Evolutionary conservation across 148 eudicot genomes (phyloP), one percentile per base, ranked within the genome.

Genomic region (Vaccinium myrtillus): DNA sequence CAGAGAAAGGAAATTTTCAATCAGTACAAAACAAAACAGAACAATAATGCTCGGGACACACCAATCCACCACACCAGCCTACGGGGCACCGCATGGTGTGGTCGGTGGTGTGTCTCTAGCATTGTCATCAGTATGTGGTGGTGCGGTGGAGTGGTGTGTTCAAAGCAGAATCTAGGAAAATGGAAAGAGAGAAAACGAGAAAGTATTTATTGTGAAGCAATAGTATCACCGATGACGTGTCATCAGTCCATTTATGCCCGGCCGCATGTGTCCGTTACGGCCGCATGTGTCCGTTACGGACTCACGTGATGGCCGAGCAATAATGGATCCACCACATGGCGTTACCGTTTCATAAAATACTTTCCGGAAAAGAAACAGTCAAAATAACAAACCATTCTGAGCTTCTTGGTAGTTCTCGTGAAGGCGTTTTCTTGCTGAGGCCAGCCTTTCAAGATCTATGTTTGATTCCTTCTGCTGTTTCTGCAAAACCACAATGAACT

Each of bases 341-440:
- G 13, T n/a, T 12, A 7, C 6, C 32, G 1, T 65, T n/a, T 23
- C 70, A 65, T 27, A 63, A 9, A 65, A 30, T 65, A 65, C 70
- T 23, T 10, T 65, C 32, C 10, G 46, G 46, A 4, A n/a, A 49
- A 49, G 56, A 55, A 16, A 5, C 19, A 48, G 14, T 30, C 9
- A 58, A 49, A 77, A n/a, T 21, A 50, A 48, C 92, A 75, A 90
- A 97, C 99, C 99, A 90, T 97, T 97, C 87, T 97, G 88, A 82
- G 98, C 98, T 89, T 97, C 98, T 91, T 95, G 95, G 90, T 97
- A 97, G 91, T 97, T 97, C 90, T 94, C 99, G 11, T 97, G 99
- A 88, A 97, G 99, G 78, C 99, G 91, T 84, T 85, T 95, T 77
- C 98, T 92, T 13, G 99, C 98, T 30, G 99, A 95, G 54, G 95